Conservation (phyloP, 345 rosid species). For the Citrus sinensis region DVS_A1.0 CM039162.1:10202001-10202500, state of each 20-base stretch:
- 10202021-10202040: constrained; percentile 24
- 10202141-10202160: constrained; percentile 44
- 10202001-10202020: constrained; percentile 23
- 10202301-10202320: constrained; percentile 45
- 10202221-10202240: constrained; percentile 69
- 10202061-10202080: constrained; percentile 70
- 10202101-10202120: constrained; percentile 67
- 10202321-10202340: constrained; percentile 48
- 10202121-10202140: constrained; percentile 38
- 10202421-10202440: constrained; percentile 77
- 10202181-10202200: constrained; percentile 60
- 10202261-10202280: constrained; percentile 79
- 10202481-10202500: constrained; percentile 85
- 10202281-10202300: constrained; percentile 36
- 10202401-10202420: constrained; percentile 72
- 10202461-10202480: constrained; percentile 90
- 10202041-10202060: constrained; percentile 71
- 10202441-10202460: constrained; percentile 94
- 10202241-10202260: constrained; percentile 72
- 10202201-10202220: constrained; percentile 81
- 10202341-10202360: constrained; percentile 70
- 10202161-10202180: constrained; percentile 45
- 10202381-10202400: constrained; percentile 38
- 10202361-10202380: constrained; percentile 72
- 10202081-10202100: constrained; percentile 83